These are phyloP conservation scores for Leccinum variicolor DNA, from an alignment of 768 basidiomycete genomes.

Conservation along the genomic window DNA sequence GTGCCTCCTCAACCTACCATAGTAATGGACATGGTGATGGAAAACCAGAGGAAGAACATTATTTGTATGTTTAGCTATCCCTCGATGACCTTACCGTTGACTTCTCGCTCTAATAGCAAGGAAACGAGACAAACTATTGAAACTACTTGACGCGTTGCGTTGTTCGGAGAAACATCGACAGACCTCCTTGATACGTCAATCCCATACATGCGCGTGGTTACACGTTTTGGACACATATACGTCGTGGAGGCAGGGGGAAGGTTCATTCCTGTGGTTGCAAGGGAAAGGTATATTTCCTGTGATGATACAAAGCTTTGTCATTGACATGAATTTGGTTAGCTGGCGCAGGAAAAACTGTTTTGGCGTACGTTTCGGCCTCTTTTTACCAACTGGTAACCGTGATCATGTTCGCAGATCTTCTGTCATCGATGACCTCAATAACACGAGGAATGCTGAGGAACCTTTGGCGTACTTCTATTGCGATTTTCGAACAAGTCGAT, in stretches of 20 bases:
- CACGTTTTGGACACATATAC: not conserved
- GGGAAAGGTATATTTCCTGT: slow-evolving; percentile 16
- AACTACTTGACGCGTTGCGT: not conserved
- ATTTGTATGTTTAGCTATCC: not conserved
- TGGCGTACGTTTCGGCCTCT: not conserved
- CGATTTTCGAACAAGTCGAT: slow-evolving; percentile 12
- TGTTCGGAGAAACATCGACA: not conserved
- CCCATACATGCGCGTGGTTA: slow-evolving; percentile 15
- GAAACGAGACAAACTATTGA: not conserved
- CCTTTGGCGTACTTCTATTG: slow-evolving; percentile 21
- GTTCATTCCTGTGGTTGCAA: slow-evolving; percentile 11
- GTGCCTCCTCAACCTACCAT: not conserved
- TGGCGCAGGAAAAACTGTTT: not conserved
- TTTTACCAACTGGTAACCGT: not conserved
- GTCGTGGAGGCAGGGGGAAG: slow-evolving; percentile 4
- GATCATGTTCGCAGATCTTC: not conserved
- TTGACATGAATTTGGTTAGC: not conserved
- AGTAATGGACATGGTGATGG: not conserved
- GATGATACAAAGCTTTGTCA: not conserved
- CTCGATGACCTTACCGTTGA: not conserved
- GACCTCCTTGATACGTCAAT: not conserved
- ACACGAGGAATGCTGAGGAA: not conserved
- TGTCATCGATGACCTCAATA: not conserved
- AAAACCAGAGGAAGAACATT: not conserved
- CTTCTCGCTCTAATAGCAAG: not conserved